Percentiles rank a stretch among this genome's conserved stretches.
Evolutionary conservation across 192 early-diverging fungal species (phyloP).

Genomic region (Dissophora globulifera): DNA sequence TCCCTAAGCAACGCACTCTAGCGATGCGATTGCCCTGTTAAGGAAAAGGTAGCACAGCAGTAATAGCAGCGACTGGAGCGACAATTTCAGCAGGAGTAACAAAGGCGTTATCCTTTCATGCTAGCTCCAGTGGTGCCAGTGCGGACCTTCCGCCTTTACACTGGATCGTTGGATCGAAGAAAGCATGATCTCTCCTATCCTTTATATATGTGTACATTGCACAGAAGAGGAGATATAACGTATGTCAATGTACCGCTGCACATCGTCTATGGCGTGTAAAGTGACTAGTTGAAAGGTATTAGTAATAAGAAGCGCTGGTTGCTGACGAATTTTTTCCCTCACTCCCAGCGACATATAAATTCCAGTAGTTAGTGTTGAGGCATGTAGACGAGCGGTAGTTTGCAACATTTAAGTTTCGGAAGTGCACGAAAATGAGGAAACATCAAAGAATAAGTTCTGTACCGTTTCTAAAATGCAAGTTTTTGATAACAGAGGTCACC

Average conservation of each 20-base stretch:
- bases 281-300: too few species aligned
- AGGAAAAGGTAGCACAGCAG: conserved; percentile 5
- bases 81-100: not conserved
- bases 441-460: too few species aligned
- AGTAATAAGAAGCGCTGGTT: too few species aligned
- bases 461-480: too few species aligned
- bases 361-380: conserved; percentile 57
- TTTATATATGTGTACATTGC: too few species aligned
- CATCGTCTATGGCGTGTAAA: too few species aligned
- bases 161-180: conserved; percentile 72
- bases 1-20: not conserved
- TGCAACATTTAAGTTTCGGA: conserved; percentile 62
- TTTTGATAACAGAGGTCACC: too few species aligned
- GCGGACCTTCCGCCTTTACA: conserved; percentile 61
- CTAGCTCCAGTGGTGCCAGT: conserved; percentile 26
- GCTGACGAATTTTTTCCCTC: too few species aligned
- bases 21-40: not conserved
- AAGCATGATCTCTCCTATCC: too few species aligned
- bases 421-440: too few species aligned
- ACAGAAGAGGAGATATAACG: conserved; percentile 62
- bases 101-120: conserved; percentile 12
- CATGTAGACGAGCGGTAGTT: conserved; percentile 56
- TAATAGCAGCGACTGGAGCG: not conserved
- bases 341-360: too few species aligned
- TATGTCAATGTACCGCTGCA: too few species aligned